Base-by-base conservation (phyloP, 2,329 filamentous ascomycete species). In the Claviceps digitariae region DNA sequence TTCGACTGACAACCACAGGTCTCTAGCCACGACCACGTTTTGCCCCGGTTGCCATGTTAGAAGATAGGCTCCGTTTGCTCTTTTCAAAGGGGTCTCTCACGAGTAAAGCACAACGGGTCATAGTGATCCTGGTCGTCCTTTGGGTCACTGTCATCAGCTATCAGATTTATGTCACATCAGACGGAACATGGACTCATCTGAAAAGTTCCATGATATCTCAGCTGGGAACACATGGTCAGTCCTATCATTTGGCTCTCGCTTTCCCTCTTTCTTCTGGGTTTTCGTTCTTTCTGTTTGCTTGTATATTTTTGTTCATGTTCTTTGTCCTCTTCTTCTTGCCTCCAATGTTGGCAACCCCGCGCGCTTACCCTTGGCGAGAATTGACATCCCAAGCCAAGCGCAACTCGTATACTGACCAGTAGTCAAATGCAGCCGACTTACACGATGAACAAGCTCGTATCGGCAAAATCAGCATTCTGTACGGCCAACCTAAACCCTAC, bases 391-490 rank as follows among this genome's bases (percentile, higher is more conserved):
- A 13, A 17, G 23, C 13, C 43, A 20, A 20, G 6, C n/a, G 29
- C 4, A 36, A 38, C 20, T 1, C 20, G 8, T 1, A 27, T 10
- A 50, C 21, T 31, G 15, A 52, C n/a, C 8, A 17, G 9, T 4
- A 4, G 4, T 15, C 10, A 21, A 40, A 10, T 4, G 50, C 45
- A 47, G 52, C 48, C 31, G 52, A 54, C 10, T 8, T 54, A 31
- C 31, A 51, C 31, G 52, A 54, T 40, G 52, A 54, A 20, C 52
- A 51, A 41, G 48, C 52, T n/a, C 52, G 52, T 7, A 48, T 54
- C 31, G 52, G 46, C 43, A 53, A 54, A 47, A 52, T 54, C 23
- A 50, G 46, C 34, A 51, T 55, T n/a, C 25, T 55, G 29, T 55
- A 55, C 29, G 54, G 55, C 31, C 21, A 15, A 20, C 17, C 27